Evolutionary conservation across 345 rosid genomes (phyloP), one percentile per base, ranked within the genome.

Genomic region (Cochlearia excelsa): DNA sequence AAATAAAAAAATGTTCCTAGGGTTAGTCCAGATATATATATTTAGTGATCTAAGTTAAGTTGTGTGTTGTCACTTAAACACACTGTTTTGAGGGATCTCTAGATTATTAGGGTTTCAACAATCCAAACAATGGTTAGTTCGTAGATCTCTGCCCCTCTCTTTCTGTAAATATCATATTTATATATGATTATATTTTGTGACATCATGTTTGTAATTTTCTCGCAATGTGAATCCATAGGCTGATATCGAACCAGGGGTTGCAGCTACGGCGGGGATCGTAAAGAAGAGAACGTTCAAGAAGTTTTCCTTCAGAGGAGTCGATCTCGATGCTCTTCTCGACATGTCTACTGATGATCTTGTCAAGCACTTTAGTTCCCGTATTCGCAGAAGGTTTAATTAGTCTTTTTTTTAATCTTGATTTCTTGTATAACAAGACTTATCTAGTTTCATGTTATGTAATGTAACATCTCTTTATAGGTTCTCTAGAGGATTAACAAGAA

Each of bases 221-320:
- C 26, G n/a, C n/a, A 29, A 30, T 33, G 11, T 7, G 8, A 65
- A 4, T 65, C n/a, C 30, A 0, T 55, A 78, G 80, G 82, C 83
- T 63, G 80, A 78, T 43, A 56, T 65, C 7, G 70, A 47, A 56
- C 51, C 69, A 40, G 83, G 75, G 43, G 84, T 78, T 41, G 78
- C 65, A 9, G 30, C 30, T n/a, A n/a, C n/a, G 9, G 60, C 73
- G 76, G 77, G 5, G 60, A 80, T 83, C 16, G 48, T 38, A 3
- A 83, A 81, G 78, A 81, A 83, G 84, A 83, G 93, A 69, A 85
- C 93, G 42, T 85, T 85, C 63, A 83, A 81, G 79, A 85, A 81
- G 75, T 85, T 84, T 56, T 75, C 83, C 40, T 84, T 77, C 82
- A 78, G 82, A 61, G 91, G 93, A 31, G 93, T 85, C 33, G 92